Conservation (phyloP, 2,329 filamentous ascomycete species). For the Rhinocladiella mackenziei region DNA sequence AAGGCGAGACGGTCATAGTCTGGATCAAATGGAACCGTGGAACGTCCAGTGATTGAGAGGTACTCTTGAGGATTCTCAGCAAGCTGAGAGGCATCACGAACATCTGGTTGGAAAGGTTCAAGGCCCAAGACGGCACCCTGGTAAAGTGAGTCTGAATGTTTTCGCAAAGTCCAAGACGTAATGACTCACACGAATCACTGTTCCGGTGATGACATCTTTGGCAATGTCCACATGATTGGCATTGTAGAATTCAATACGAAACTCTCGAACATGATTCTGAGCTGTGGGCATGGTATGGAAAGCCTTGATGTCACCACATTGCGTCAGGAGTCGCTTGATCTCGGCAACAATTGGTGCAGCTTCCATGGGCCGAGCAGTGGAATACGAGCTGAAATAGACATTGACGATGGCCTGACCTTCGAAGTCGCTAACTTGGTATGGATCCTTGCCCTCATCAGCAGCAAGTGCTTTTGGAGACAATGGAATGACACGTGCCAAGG, state of each 20-base stretch:
- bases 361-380: constrained; percentile 4
- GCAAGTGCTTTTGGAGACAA: constrained; percentile 47
- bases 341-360: constrained; percentile 46
- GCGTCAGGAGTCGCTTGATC: constrained; percentile 36
- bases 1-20: constrained; percentile 31
- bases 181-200: constrained; percentile 12
- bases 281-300: constrained; percentile 33
- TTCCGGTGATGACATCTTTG: constrained; percentile 36
- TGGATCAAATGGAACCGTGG: constrained; percentile 37
- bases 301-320: constrained; percentile 39
- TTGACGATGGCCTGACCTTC: constrained; percentile 56
- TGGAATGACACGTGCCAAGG: constrained; percentile 48
- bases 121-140: constrained; percentile 34
- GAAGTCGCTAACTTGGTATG: constrained; percentile 39
- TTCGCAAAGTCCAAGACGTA: not conserved
- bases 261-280: constrained; percentile 35
- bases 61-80: constrained; percentile 9
- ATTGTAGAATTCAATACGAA: constrained; percentile 41
- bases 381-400: constrained; percentile 41
- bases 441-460: constrained; percentile 31
- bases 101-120: constrained; percentile 15
- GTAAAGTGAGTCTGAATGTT: constrained; percentile 8
- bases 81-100: constrained; percentile 5
- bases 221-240: constrained; percentile 37
- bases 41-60: constrained; percentile 39